Conservation (phyloP, 164 flowering plant genomes). For the Euptelea pleiosperma region DNA sequence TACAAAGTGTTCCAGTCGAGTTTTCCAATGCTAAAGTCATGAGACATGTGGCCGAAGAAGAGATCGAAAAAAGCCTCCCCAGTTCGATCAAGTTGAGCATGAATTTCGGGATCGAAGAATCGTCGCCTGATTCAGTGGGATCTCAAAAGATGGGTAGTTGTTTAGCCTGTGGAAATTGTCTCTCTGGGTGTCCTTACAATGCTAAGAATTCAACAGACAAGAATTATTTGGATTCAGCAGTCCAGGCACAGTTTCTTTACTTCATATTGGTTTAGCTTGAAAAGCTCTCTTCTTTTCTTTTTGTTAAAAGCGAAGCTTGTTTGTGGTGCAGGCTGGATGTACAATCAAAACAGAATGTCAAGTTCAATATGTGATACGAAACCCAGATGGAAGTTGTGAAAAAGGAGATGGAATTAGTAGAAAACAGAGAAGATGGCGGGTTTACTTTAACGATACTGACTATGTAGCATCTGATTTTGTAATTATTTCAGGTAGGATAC, state of each 20-base stretch:
- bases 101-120: conserved; percentile 36
- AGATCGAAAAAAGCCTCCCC: conserved; percentile 25
- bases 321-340: conserved; percentile 51
- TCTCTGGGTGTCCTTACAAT: conserved; percentile 63
- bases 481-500: conserved; percentile 47
- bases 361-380: conserved; percentile 40
- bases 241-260: conserved; percentile 31
- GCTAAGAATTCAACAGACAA: conserved; percentile 61
- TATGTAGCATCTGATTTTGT: conserved; percentile 46
- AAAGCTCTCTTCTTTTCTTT: background rate
- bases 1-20: conserved; percentile 40
- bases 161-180: conserved; percentile 62
- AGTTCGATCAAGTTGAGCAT: conserved; percentile 38
- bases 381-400: conserved; percentile 16
- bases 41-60: conserved; percentile 31
- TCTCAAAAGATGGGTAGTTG: conserved; percentile 30
- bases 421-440: conserved; percentile 43
- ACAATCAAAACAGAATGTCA: conserved; percentile 44
- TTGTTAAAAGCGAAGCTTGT: background rate
- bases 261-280: background rate
- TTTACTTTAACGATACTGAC: conserved; percentile 46
- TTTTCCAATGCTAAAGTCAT: conserved; percentile 40
- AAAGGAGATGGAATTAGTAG: conserved; percentile 6
- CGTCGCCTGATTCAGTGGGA: conserved; percentile 13
- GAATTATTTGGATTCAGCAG: conserved; percentile 45